These are phyloP conservation scores for Gossypium gossypioides DNA, from an alignment of 441 rosid genomes.

Conservation along the genomic window DNA sequence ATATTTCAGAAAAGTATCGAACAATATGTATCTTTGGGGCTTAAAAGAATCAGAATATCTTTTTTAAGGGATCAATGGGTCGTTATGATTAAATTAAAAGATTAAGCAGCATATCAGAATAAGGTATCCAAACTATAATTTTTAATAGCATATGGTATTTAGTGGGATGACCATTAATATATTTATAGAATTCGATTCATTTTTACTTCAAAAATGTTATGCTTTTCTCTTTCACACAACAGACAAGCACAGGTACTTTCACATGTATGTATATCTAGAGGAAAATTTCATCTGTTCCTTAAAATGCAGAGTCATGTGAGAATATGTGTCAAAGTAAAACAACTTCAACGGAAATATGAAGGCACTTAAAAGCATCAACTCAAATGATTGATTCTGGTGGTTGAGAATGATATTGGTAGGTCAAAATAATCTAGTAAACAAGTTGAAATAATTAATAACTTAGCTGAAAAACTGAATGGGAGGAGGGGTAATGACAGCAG, in stretches of 20 bases:
- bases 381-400: background rate
- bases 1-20: background rate
- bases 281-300: background rate
- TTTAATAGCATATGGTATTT: background rate
- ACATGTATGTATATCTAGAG: background rate
- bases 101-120: background rate
- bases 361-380: background rate
- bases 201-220: background rate
- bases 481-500: too few relatives aligned
- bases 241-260: background rate
- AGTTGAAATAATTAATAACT: too few relatives aligned
- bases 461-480: too few relatives aligned
- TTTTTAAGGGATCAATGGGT: background rate
- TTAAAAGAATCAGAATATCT: slow-evolving; percentile 3
- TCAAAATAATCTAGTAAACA: background rate
- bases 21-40: background rate
- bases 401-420: background rate
- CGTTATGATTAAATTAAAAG: background rate
- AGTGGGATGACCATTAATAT: background rate
- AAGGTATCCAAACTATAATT: background rate
- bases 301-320: background rate
- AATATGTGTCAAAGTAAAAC: too few relatives aligned
- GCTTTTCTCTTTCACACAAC: background rate
- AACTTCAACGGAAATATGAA: too few relatives aligned
- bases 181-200: background rate